Conservation (phyloP, 2,329 filamentous ascomycete species). For the Colletotrichum ledebouriae region DNA sequence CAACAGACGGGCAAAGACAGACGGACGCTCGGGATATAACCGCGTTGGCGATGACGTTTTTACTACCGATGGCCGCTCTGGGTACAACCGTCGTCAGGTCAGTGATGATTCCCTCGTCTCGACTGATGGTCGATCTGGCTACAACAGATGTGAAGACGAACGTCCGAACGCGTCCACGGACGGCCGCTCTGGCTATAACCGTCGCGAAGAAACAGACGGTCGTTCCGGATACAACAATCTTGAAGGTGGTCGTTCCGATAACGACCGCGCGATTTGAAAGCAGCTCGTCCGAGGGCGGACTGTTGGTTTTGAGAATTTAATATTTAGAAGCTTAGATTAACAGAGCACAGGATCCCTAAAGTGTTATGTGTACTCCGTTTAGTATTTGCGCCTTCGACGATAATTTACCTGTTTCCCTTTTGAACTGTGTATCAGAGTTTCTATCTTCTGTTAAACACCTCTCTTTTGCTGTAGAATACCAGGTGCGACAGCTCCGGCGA, state of each 20-base stretch:
- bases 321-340: neutral
- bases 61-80: neutral
- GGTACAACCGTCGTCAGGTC: neutral
- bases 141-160: neutral
- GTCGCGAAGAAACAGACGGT: neutral
- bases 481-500: no score
- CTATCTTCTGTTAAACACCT: no score
- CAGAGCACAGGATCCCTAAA: neutral
- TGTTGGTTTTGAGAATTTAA: neutral
- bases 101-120: no score
- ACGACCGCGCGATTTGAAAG: neutral
- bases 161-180: neutral
- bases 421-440: no score
- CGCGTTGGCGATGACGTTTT: neutral
- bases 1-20: neutral
- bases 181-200: constrained; percentile 11
- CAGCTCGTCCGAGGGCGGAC: neutral
- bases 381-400: no score
- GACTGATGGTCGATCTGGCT: neutral
- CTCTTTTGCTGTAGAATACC: no score
- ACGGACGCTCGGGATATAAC: neutral
- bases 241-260: neutral
- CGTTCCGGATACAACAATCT: neutral
- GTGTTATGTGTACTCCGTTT: neutral
- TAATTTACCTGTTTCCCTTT: no score